Conservation (phyloP, 192 early-diverging fungal genomes). For the Entomortierella parvispora region DNA sequence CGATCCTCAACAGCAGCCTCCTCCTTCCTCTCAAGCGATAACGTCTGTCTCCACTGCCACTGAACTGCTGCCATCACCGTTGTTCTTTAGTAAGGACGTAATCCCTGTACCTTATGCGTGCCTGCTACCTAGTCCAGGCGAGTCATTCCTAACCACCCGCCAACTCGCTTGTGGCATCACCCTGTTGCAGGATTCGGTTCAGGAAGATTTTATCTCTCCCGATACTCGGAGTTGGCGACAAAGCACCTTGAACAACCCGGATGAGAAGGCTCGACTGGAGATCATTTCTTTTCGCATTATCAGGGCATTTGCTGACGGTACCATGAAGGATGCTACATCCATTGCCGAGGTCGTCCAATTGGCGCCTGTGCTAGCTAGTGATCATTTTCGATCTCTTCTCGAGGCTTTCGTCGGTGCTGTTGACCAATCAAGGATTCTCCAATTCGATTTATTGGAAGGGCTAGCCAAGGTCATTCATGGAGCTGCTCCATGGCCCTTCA, state of each 20-base stretch:
- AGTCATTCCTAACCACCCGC: not conserved
- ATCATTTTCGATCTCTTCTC: not conserved
- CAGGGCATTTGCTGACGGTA: not conserved
- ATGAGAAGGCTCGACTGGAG: not conserved
- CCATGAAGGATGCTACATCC: not conserved
- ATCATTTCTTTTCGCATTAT: not conserved
- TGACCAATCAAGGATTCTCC: no score
- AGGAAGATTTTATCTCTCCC: not conserved
- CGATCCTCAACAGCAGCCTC: not conserved
- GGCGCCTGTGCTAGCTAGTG: no score
- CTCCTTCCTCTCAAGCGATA: not conserved
- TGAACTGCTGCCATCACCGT: not conserved
- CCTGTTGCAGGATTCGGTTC: not conserved
- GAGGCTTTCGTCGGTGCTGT: not conserved
- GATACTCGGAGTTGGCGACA: not conserved
- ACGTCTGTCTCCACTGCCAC: not conserved
- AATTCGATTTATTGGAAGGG: no score
- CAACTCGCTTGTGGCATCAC: not conserved
- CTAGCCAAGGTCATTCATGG: not conserved
- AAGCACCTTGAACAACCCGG: slow-evolving; percentile 2
- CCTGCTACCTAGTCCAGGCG: not conserved
- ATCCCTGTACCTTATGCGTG: not conserved
- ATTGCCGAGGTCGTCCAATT: not conserved
- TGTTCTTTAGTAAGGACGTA: not conserved
- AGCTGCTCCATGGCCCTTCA: no score